phyloP scores from a whole-genome alignment of 139 green algal genomes.

The Tetratostichococcus sp. region DNA sequence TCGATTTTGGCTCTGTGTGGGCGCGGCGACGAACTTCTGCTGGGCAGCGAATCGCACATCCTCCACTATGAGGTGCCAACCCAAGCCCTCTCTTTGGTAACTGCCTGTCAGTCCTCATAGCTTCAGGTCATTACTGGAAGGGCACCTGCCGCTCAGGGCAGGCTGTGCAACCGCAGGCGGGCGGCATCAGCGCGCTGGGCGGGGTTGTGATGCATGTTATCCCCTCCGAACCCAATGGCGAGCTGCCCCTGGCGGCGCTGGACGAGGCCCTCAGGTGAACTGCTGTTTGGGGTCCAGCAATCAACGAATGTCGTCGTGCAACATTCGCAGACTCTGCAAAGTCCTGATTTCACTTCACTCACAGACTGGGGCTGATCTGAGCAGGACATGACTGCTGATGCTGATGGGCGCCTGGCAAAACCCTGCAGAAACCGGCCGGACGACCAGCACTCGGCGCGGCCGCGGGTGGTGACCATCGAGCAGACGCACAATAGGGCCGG shows the following conservation, averaged over 20 bases:
- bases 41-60: conserved; percentile 47
- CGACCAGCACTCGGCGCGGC: conserved; percentile 62
- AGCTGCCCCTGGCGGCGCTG: conserved; percentile 10
- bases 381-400: not conserved
- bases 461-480: conserved; percentile 59
- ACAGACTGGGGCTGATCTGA: no score
- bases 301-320: no score
- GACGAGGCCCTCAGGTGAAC: conserved; percentile 12
- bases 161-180: conserved; percentile 4
- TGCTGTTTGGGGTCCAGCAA: no score
- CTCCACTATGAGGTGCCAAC: conserved; percentile 37
- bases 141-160: no score
- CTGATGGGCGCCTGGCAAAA: no score
- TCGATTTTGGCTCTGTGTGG: conserved; percentile 38
- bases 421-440: conserved; percentile 30
- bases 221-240: conserved; percentile 10
- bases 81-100: no score
- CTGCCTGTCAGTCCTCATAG: no score
- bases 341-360: no score
- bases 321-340: no score
- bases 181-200: conserved; percentile 30
- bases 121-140: no score
- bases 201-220: conserved; percentile 23
- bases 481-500: conserved; percentile 76
- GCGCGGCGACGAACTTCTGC: conserved; percentile 37